Conservation (phyloP, 768 basidiomycete genomes). For the Lactifluus hygrophoroides region DNA sequence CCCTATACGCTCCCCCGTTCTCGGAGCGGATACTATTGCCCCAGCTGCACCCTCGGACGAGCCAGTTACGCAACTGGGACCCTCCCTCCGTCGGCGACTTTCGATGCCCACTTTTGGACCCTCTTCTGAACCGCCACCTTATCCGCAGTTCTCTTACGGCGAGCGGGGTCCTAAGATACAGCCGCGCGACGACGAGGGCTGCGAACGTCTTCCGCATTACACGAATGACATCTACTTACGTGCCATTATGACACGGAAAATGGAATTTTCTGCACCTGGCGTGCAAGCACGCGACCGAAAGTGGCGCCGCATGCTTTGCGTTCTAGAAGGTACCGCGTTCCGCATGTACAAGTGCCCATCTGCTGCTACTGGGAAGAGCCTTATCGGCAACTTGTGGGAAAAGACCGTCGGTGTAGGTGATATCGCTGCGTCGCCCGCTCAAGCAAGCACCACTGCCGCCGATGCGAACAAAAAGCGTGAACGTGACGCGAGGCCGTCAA, state of each 20-base stretch:
- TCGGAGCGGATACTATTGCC: neutral
- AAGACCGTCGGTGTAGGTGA: conserved; percentile 67
- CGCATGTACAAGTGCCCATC: conserved; percentile 56
- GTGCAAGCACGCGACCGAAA: conserved; percentile 84
- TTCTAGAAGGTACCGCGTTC: conserved; percentile 88
- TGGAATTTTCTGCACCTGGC: conserved; percentile 85
- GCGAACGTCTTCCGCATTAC: conserved; percentile 73
- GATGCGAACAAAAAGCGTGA: conserved; percentile 27
- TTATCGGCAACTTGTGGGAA: conserved; percentile 72
- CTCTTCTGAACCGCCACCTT: conserved; percentile 56
- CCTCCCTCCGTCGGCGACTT: conserved; percentile 46
- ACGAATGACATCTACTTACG: conserved; percentile 74
- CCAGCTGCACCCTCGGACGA: neutral
- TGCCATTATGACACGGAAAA: conserved; percentile 79
- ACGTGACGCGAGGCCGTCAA: conserved; percentile 14
- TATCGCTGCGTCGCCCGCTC: conserved; percentile 25
- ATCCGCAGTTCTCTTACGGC: conserved; percentile 39
- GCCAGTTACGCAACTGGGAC: conserved; percentile 21
- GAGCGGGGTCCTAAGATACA: conserved; percentile 26
- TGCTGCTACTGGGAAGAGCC: conserved; percentile 37
- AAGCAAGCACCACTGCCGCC: conserved; percentile 23
- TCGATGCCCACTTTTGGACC: conserved; percentile 66
- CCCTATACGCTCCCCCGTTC: neutral
- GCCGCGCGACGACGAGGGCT: conserved; percentile 75
- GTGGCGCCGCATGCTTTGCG: conserved; percentile 83